phyloP scores from a whole-genome alignment of 225 moss, liverwort and hornwort species.

The Neckera pumila region DNA sequence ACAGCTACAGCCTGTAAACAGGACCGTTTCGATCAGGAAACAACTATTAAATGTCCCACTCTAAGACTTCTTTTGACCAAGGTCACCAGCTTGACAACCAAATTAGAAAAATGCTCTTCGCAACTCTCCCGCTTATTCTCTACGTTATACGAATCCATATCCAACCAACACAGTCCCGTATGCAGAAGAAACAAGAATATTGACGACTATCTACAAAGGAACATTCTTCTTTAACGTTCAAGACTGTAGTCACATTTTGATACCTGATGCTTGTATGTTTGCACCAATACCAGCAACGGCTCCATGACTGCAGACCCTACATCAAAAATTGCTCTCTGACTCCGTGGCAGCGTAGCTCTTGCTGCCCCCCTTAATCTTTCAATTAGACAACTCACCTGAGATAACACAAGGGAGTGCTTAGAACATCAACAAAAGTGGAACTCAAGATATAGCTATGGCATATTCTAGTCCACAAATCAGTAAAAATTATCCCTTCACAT shows the following conservation, averaged over 20 bases:
- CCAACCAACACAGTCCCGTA: background rate
- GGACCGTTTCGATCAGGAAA: background rate
- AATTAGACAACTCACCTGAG: conserved; percentile 78
- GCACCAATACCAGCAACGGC: conserved; percentile 88
- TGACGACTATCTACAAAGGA: background rate
- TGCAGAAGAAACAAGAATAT: background rate
- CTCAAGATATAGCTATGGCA: background rate
- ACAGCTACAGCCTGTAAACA: background rate
- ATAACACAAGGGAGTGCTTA: background rate
- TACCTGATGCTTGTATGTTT: conserved; percentile 96
- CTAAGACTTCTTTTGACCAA: background rate
- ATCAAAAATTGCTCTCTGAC: conserved; percentile 98
- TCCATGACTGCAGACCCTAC: conserved; percentile 98
- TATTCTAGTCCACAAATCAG: background rate
- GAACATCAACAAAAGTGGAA: background rate
- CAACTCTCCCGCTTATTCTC: background rate
- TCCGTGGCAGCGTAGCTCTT: conserved; percentile 89
- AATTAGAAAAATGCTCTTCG: background rate
- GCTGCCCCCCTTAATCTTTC: conserved; percentile 96
- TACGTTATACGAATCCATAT: background rate
- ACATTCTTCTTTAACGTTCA: background rate
- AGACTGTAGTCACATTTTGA: background rate
- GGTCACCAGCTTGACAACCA: background rate
- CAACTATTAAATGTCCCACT: background rate
- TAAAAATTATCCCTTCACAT: background rate